Base-by-base conservation (phyloP, 1,284 basidiomycete genomes). In the Ceratobasidium sp. region DNA sequence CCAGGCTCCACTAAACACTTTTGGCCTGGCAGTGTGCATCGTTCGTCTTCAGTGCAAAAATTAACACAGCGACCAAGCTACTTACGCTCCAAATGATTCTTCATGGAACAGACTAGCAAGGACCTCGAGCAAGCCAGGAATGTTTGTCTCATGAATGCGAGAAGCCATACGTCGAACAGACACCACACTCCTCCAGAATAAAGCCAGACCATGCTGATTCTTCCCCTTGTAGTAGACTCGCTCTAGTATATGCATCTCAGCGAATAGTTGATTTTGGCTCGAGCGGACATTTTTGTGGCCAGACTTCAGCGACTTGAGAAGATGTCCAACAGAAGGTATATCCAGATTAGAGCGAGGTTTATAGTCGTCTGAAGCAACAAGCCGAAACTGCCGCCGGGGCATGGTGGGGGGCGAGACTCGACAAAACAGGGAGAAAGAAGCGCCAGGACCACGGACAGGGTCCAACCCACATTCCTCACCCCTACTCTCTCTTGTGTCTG, bases 191-290 rank as follows among this genome's bases (percentile, higher is more conserved):
- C 86, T 85, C 90, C 91, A 93, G 79, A 91, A 92, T 11, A 92
- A 80, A 35, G 91, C 86, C 18, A 83, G 79, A 32, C 89, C 87
- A 78, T 94, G 92, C 78, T 94, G 91, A 77, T 92, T 93, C 78
- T 91, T 91, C 73, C 87, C 87, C 77, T 92, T 92, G 82, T 94
- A 94, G 78, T 89, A 90, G 0, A 93, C 77, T 74, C 90, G 84
- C 76, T 90, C 87, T 32, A 93, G 81, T 28, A 91, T 78, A 63
- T 85, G 84, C 16, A 88, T 78, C 77, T 94, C 92, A 49, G 87
- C 85, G 2, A 80, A 78, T 66, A 87, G 85, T 21, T 81, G 78
- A 46, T 81, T 78, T 49, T 87, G 76, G 21, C 82, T 80, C 32
- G 82, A 78, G 59, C 85, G 84, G 9, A 91, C 81, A 44, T 84